These are phyloP conservation scores for Coniochaeta hoffmannii DNA, from an alignment of 2,329 filamentous ascomycete genomes.

Conservation along the genomic window DNA sequence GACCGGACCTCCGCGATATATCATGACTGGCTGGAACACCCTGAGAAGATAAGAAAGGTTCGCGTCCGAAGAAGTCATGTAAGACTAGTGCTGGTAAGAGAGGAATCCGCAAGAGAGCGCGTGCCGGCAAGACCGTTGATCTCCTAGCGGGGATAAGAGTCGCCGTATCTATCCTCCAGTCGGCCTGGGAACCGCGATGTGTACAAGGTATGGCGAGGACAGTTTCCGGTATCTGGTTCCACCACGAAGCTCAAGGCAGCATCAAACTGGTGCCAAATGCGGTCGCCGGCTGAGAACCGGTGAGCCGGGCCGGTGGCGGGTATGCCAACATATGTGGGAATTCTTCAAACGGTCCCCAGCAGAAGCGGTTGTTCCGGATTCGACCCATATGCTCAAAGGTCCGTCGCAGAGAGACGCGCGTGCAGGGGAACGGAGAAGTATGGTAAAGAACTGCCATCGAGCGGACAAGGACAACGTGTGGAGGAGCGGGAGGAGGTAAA, in stretches of 20 bases:
- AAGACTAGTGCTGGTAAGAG: neutral
- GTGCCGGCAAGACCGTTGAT: too few relatives aligned
- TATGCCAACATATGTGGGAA: too few relatives aligned
- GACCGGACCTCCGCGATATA: neutral
- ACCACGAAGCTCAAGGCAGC: too few relatives aligned
- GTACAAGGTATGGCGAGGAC: too few relatives aligned
- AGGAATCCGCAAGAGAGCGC: neutral
- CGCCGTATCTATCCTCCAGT: neutral
- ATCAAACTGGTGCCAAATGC: too few relatives aligned
- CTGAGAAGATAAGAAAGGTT: neutral
- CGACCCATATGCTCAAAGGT: neutral
- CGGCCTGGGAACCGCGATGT: neutral
- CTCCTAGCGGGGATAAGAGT: neutral
- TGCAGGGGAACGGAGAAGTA: neutral
- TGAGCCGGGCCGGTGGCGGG: too few relatives aligned
- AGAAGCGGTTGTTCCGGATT: too few relatives aligned
- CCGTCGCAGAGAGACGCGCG: neutral
- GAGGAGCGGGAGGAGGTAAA: neutral
- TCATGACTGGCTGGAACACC: neutral
- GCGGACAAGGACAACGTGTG: neutral
- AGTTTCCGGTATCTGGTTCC: too few relatives aligned
- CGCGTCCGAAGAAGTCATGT: neutral
- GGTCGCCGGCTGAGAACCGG: too few relatives aligned
- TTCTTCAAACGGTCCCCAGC: neutral
- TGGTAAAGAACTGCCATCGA: neutral